These are phyloP conservation scores for Castanea crenata DNA, from an alignment of 306 rosid genomes.

Conservation along the genomic window DNA sequence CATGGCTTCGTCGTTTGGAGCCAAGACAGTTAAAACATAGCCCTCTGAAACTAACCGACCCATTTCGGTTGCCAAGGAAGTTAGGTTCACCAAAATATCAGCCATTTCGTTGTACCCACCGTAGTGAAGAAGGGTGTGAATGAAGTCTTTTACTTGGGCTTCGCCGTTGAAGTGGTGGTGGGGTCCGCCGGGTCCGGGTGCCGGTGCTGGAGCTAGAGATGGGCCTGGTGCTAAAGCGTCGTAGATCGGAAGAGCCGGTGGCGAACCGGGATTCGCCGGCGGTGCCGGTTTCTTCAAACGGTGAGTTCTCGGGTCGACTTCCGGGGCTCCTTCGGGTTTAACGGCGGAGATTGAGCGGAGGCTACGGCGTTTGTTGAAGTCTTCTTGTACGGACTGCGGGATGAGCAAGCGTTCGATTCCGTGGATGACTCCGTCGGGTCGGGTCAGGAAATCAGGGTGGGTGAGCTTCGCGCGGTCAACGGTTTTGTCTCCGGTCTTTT, in stretches of 20 bases:
- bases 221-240: conserved; percentile 86
- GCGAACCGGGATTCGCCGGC: conserved; percentile 50
- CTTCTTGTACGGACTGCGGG: conserved; percentile 64
- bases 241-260: conserved; percentile 55
- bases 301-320: conserved; percentile 66
- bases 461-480: conserved; percentile 44
- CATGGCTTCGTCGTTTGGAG: conserved; percentile 87
- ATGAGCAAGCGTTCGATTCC: conserved; percentile 63
- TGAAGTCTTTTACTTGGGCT: conserved; percentile 69
- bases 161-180: conserved; percentile 81
- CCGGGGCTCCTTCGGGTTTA: conserved; percentile 75
- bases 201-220: conserved; percentile 69
- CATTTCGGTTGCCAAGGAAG: conserved; percentile 76
- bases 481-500: conserved; percentile 33
- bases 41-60: conserved; percentile 79
- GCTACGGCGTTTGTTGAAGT: conserved; percentile 66
- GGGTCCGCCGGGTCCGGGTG: conserved; percentile 81
- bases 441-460: conserved; percentile 41
- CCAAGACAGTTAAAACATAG: conserved; percentile 67
- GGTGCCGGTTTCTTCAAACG: conserved; percentile 56
- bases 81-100: conserved; percentile 68
- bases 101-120: conserved; percentile 90
- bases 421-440: conserved; percentile 81
- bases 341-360: conserved; percentile 65
- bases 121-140: conserved; percentile 67